These are phyloP conservation scores for Salvia rosmarinus DNA, from an alignment of 257 asterid genomes.

Conservation along the genomic window DNA sequence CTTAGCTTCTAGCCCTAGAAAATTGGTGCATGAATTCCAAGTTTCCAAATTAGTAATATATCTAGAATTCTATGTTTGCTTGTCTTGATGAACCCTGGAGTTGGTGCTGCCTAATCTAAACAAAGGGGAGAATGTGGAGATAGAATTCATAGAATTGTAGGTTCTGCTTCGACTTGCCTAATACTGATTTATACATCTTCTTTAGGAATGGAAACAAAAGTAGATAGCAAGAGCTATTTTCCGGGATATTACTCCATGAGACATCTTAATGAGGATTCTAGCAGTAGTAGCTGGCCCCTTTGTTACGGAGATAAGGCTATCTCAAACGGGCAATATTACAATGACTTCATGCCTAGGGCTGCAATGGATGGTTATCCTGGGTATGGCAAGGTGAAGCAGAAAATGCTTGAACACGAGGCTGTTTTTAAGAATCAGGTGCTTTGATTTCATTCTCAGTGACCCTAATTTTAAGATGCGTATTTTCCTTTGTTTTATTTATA, in stretches of 20 bases:
- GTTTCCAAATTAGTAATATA: not conserved
- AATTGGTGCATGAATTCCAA: not conserved
- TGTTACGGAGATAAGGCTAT: constrained; percentile 63
- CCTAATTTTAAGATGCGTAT: not conserved
- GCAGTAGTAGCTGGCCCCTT: constrained; percentile 80
- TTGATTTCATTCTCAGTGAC: constrained; percentile 15
- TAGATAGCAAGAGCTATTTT: constrained; percentile 72
- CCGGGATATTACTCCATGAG: constrained; percentile 79
- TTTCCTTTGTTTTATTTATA: not conserved
- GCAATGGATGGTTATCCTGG: constrained; percentile 55
- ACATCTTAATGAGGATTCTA: constrained; percentile 89
- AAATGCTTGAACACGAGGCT: constrained; percentile 93
- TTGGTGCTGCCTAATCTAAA: not conserved
- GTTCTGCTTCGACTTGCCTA: constrained; percentile 19
- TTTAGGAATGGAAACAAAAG: constrained; percentile 91
- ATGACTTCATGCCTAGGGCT: constrained; percentile 56
- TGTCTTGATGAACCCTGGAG: not conserved
- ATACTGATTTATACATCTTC: constrained; percentile 24
- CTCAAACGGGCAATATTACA: constrained; percentile 62
- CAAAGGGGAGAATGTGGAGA: not conserved
- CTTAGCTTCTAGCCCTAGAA: not conserved
- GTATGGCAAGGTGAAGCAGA: constrained; percentile 81
- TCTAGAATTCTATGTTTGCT: not conserved
- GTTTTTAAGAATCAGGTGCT: constrained; percentile 79
- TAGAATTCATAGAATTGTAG: not conserved